Percentiles rank a stretch among this genome's conserved stretches.
Conservation (phyloP, 2,329 filamentous ascomycete species). For the Pseudocercospora eumusae region DNA sequence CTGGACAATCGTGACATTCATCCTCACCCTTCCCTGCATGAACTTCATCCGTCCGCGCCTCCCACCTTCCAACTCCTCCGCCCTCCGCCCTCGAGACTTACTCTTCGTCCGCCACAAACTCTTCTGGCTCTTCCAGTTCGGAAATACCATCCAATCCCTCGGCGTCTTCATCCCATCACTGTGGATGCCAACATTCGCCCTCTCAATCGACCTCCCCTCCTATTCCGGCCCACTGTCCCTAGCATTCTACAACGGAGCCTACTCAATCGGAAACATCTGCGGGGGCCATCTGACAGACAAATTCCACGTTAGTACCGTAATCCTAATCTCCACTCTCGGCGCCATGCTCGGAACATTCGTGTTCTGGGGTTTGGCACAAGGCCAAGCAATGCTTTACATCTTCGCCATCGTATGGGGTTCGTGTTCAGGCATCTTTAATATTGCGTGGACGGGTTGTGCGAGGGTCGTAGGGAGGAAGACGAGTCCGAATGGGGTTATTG, state of each 20-base stretch:
- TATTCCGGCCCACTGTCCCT: conserved; percentile 43
- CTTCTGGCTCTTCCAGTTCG: conserved; percentile 49
- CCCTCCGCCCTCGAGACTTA: conserved; percentile 38
- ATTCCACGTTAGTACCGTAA: conserved; percentile 43
- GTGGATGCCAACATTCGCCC: conserved; percentile 47
- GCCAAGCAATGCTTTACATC: conserved; percentile 44
- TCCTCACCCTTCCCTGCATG: conserved; percentile 22
- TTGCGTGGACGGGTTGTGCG: conserved; percentile 39
- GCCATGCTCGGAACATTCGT: conserved; percentile 44
- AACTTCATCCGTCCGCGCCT: conserved; percentile 24
- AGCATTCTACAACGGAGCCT: conserved; percentile 44
- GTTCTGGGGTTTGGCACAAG: conserved; percentile 51
- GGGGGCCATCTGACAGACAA: conserved; percentile 46
- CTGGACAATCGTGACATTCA: conserved; percentile 43
- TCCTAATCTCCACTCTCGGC: conserved; percentile 43
- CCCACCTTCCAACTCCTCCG: conserved; percentile 23
- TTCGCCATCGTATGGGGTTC: conserved; percentile 49
- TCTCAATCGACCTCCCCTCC: conserved; percentile 40
- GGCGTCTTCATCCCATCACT: conserved; percentile 49
- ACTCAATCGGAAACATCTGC: conserved; percentile 42
- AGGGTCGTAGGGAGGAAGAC: conserved; percentile 25
- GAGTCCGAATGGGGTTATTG: conserved; percentile 34
- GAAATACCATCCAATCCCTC: conserved; percentile 46
- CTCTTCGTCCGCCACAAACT: conserved; percentile 40
- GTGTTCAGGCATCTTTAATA: conserved; percentile 45